phyloP scores from a whole-genome alignment of 441 rosid genomes.

The Theobroma grandiflorum region DNA sequence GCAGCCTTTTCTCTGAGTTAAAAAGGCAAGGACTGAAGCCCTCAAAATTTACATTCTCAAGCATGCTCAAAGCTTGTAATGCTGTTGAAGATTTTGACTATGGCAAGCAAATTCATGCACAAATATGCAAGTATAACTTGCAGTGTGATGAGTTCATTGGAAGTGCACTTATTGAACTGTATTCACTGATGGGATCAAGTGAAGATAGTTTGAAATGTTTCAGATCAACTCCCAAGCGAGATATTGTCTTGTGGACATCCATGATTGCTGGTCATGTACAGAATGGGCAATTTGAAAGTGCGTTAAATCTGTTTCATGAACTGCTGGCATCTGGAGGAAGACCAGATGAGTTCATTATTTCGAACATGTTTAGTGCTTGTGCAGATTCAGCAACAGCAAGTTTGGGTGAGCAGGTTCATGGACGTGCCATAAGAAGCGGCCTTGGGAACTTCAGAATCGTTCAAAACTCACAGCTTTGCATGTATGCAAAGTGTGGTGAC shows the following conservation, averaged over 20 bases:
- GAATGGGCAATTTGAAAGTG: constrained; percentile 50
- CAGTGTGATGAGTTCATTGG: constrained; percentile 65
- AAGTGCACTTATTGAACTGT: constrained; percentile 55
- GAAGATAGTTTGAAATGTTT: constrained; percentile 57
- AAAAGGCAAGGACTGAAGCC: constrained; percentile 52
- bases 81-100: constrained; percentile 41
- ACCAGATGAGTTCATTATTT: constrained; percentile 58
- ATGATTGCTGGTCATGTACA: constrained; percentile 52
- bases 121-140: constrained; percentile 50
- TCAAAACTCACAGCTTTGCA: constrained; percentile 55
- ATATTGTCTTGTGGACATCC: constrained; percentile 65
- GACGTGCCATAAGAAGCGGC: constrained; percentile 52
- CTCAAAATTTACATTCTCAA: constrained; percentile 57
- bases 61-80: constrained; percentile 54
- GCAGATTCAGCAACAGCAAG: constrained; percentile 53
- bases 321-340: constrained; percentile 45
- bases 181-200: constrained; percentile 51
- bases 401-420: constrained; percentile 57
- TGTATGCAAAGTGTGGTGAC: constrained; percentile 67
- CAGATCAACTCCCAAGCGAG: constrained; percentile 45
- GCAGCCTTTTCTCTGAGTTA: constrained; percentile 48
- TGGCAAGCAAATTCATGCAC: constrained; percentile 61
- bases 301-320: constrained; percentile 50
- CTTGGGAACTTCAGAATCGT: constrained; percentile 45
- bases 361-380: constrained; percentile 59